These are phyloP conservation scores for Heimioporus sp. DNA, from an alignment of 768 basidiomycete genomes.

Conservation along the genomic window DNA sequence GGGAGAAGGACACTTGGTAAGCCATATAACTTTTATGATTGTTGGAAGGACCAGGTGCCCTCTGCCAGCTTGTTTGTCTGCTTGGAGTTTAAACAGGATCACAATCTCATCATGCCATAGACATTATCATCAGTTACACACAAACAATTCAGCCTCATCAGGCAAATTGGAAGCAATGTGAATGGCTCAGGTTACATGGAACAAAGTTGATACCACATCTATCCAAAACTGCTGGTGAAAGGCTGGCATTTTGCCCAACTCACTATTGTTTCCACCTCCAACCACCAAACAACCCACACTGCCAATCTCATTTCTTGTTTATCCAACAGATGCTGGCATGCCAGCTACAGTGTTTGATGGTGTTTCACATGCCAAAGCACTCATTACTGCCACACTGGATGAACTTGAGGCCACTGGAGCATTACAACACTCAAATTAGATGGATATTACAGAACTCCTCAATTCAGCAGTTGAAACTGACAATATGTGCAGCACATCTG, in stretches of 20 bases:
- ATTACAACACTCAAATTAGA: not conserved
- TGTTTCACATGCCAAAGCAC: not conserved
- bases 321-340: not conserved
- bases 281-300: not conserved
- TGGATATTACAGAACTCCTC: not conserved
- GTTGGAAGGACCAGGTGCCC: no score
- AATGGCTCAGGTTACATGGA: not conserved
- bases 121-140: no score
- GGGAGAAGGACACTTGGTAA: no score
- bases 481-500: not conserved
- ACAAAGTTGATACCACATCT: slow-evolving; percentile 1
- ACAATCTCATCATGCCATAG: no score
- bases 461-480: not conserved
- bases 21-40: no score
- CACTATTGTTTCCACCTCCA: no score
- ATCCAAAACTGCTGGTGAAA: slow-evolving; percentile 4
- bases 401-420: not conserved
- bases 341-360: no score
- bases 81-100: no score
- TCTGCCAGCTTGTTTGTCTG: no score
- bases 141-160: no score
- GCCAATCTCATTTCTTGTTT: not conserved
- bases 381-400: not conserved
- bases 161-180: slow-evolving; percentile 2
- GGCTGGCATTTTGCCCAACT: not conserved